phyloP scores from a whole-genome alignment of 306 rosid species.

The Cercis canadensis region DNA sequence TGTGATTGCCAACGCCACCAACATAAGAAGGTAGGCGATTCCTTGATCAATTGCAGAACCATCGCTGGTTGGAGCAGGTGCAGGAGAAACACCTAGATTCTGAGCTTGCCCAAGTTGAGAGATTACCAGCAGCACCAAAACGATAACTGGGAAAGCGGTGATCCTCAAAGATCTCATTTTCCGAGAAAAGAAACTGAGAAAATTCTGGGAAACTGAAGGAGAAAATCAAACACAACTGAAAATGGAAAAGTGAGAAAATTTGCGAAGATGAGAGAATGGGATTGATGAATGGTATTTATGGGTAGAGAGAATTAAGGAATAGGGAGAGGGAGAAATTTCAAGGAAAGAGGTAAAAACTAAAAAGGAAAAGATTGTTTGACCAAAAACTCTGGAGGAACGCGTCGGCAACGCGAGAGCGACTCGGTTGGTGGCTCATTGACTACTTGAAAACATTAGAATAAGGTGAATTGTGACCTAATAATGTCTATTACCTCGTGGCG shows the following conservation, averaged over 20 bases:
- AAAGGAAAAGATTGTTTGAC: background rate
- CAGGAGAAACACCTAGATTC: constrained; percentile 50
- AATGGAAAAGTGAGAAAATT: background rate
- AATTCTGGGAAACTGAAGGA: background rate
- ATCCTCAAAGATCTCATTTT: constrained; percentile 41
- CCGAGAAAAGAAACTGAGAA: background rate
- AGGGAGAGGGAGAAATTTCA: constrained; percentile 40
- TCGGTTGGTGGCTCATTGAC: constrained; percentile 32
- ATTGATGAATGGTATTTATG: constrained; percentile 35
- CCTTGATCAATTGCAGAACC: constrained; percentile 74
- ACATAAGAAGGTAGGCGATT: constrained; percentile 62
- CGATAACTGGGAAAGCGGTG: constrained; percentile 44
- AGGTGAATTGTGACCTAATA: no score
- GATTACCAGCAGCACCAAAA: constrained; percentile 48
- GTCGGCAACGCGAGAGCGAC: constrained; percentile 17
- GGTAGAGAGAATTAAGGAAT: background rate
- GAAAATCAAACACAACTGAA: no score
- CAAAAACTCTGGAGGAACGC: constrained; percentile 25
- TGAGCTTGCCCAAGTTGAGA: constrained; percentile 51
- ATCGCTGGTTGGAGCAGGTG: constrained; percentile 50
- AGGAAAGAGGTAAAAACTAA: no score
- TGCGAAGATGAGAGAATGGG: no score
- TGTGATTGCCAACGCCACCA: constrained; percentile 70
- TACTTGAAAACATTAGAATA: no score
- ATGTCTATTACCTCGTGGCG: no score